Percentiles rank a stretch among this genome's conserved stretches.
phyloP scores from a whole-genome alignment of 495 filamentous ascomycete species.

The Daldinia vernicosa region DNA sequence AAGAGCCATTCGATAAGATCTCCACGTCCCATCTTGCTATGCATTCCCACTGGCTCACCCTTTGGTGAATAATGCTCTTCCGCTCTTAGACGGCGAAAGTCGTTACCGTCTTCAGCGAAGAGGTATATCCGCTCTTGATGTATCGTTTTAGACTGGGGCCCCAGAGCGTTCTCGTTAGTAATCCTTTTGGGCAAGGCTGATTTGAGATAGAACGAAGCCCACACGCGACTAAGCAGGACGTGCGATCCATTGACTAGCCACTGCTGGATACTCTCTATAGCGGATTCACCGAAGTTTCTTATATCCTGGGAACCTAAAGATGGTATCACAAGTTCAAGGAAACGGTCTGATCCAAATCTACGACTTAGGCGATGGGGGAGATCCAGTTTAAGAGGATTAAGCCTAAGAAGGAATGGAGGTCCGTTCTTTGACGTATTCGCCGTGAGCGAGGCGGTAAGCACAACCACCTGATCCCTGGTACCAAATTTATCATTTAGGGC shows the following conservation, averaged over 20 bases:
- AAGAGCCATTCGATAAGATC: conserved; percentile 57
- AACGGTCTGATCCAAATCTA: conserved; percentile 58
- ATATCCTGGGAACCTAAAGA: conserved; percentile 41
- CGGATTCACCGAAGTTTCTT: conserved; percentile 33
- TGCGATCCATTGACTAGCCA: conserved; percentile 54
- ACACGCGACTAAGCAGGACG: conserved; percentile 52
- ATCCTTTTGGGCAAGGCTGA: conserved; percentile 51
- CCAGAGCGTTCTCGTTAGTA: conserved; percentile 45
- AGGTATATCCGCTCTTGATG: conserved; percentile 54
- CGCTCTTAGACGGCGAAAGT: conserved; percentile 37
- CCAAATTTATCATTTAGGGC: conserved; percentile 47
- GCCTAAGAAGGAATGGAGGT: conserved; percentile 49
- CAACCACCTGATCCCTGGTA: conserved; percentile 45
- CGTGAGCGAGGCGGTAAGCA: conserved; percentile 49
- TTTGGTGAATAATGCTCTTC: conserved; percentile 39
- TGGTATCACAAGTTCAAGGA: conserved; percentile 56
- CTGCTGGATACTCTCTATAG: conserved; percentile 48
- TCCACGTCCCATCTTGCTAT: conserved; percentile 43
- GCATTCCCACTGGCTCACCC: conserved; percentile 41
- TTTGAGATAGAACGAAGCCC: conserved; percentile 58
- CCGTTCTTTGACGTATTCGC: conserved; percentile 45
- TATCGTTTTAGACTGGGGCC: conserved; percentile 47
- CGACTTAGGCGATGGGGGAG: conserved; percentile 54
- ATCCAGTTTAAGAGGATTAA: conserved; percentile 53
- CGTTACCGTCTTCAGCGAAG: conserved; percentile 55